phyloP scores from a whole-genome alignment of 2,329 filamentous ascomycete species.

The Amylocarpus encephaloides region DNA sequence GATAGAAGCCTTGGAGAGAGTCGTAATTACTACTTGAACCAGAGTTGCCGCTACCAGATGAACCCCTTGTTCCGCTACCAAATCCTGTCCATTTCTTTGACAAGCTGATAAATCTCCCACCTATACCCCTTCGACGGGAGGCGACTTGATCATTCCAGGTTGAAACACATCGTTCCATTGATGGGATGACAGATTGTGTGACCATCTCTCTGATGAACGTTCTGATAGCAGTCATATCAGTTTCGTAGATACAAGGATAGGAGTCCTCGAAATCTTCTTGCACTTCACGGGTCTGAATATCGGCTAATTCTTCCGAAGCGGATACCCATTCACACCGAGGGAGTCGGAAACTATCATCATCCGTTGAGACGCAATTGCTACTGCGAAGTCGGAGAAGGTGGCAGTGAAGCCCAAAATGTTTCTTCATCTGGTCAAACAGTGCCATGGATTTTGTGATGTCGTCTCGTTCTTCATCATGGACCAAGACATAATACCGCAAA shows the following conservation, averaged over 20 bases:
- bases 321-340: conserved; percentile 86
- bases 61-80: conserved; percentile 44
- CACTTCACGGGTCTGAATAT: conserved; percentile 61
- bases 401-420: conserved; percentile 94
- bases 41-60: conserved; percentile 36
- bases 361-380: conserved; percentile 76
- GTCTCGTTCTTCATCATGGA: conserved; percentile 93
- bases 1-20: conserved; percentile 69
- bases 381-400: conserved; percentile 83
- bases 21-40: conserved; percentile 67
- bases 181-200: conserved; percentile 87
- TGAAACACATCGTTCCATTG: conserved; percentile 88
- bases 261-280: conserved; percentile 66
- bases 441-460: conserved; percentile 86
- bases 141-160: conserved; percentile 98
- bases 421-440: conserved; percentile 97
- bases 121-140: conserved; percentile 78
- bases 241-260: conserved; percentile 80
- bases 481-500: conserved; percentile 88
- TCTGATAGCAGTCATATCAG: conserved; percentile 79
- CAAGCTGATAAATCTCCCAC: conserved; percentile 88
- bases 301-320: conserved; percentile 73
- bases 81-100: conserved; percentile 88
- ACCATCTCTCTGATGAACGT: conserved; percentile 93
- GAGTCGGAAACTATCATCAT: conserved; percentile 81